Base-by-base conservation (phyloP, 495 filamentous ascomycete species). In the Neurospora sp. region DNA sequence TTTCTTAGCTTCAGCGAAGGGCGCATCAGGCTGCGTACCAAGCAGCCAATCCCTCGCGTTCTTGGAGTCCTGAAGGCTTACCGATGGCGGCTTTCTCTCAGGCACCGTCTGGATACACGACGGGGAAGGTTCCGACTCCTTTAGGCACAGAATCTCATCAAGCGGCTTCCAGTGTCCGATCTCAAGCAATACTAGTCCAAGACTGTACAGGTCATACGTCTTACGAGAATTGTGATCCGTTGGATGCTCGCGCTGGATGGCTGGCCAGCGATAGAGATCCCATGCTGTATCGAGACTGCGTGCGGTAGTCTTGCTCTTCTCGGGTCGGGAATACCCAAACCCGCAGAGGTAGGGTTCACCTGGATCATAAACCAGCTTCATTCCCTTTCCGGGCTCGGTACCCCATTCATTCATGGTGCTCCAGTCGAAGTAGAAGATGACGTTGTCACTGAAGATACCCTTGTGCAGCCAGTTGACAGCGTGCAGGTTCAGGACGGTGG, bases 401-500 rank as follows among this genome's bases (percentile, higher is more conserved):
- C n/a, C 40, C 21, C 74, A 2, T 8, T 1, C 37, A 7, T 37
- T 10, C n/a, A n/a, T 10, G 37, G 9, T 10, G 1, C 5, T 2
- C 15, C 0, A 2, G 39, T 40, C 39, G 0, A 73, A 54, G 85
- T 43, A 43, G 82, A 73, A 89, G 88, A 89, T 71, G 48, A 89
- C 81, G 72, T 87, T 88, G 40, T 85, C 79, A 69, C 82, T 84
- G 36, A 86, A 83, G 1, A 90, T 76, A 0, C 86, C 85, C 76
- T 89, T 90, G 80, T 89, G 88, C 36, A 89, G 77, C 87, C 86
- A 90, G 70, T 87, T 85, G 2, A 88, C 84, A 0, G 85, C 81
- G 70, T 90, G 88, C 1, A 90, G 79, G 48, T 79, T 75, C 70
- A 81, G 62, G 4, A 79, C 62, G 0, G 79, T 79, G 4, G 72